These are phyloP conservation scores for Drechslerella coelobrocha DNA, from an alignment of 2,329 filamentous ascomycete species.

Conservation along the genomic window DNA sequence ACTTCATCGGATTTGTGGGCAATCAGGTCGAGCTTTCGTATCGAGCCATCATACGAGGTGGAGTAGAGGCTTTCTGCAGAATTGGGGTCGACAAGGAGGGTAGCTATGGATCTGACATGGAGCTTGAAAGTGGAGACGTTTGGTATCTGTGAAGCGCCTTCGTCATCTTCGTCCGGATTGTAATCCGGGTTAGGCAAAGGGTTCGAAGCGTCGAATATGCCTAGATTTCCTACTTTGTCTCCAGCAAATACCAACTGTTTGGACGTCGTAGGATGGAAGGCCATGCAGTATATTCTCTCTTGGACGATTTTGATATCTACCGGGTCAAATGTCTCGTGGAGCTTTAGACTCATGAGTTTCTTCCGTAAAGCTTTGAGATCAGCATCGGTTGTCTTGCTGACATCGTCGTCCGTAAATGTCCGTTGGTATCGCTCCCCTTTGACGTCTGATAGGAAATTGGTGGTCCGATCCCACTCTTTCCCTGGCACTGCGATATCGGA, in stretches of 20 bases:
- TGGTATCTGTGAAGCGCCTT: slow-evolving; percentile 64
- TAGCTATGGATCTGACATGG: slow-evolving; percentile 85
- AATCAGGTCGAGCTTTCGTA: slow-evolving; percentile 82
- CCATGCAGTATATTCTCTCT: slow-evolving; percentile 83
- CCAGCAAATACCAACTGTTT: slow-evolving; percentile 92
- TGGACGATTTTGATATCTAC: slow-evolving; percentile 94
- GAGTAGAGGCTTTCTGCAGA: slow-evolving; percentile 80
- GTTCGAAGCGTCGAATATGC: slow-evolving; percentile 78
- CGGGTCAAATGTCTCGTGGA: slow-evolving; percentile 85
- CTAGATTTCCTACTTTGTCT: slow-evolving; percentile 82
- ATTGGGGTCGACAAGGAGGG: slow-evolving; percentile 76
- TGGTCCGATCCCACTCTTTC: slow-evolving; percentile 73
- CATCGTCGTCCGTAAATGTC: slow-evolving; percentile 85
- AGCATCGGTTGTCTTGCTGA: slow-evolving; percentile 78
- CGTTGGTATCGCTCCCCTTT: slow-evolving; percentile 78
- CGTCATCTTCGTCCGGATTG: slow-evolving; percentile 68
- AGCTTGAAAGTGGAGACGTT: slow-evolving; percentile 87
- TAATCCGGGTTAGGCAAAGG: slow-evolving; percentile 62
- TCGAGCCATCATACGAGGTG: slow-evolving; percentile 89
- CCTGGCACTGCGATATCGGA: slow-evolving; percentile 76
- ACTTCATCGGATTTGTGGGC: slow-evolving; percentile 81
- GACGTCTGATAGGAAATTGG: slow-evolving; percentile 64
- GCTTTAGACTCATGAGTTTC: slow-evolving; percentile 75
- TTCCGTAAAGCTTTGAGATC: slow-evolving; percentile 75
- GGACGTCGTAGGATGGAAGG: slow-evolving; percentile 83